Base-by-base conservation (phyloP, 106 monocot species). In the Apostasia ramifera region DNA sequence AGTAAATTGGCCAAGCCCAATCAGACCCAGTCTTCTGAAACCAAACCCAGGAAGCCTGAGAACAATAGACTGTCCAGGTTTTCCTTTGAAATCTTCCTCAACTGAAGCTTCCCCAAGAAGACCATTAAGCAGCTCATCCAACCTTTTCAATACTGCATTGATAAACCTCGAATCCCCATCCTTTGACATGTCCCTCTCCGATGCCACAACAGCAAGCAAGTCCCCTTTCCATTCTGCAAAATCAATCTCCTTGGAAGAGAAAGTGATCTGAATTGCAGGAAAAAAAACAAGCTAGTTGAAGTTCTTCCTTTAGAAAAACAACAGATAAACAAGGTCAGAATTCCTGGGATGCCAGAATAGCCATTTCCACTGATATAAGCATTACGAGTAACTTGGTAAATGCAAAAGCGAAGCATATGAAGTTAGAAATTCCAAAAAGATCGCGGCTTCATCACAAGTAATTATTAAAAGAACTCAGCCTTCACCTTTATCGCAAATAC, bases 41-140 rank as follows among this genome's bases (percentile, higher is more conserved):
- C 85, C 85, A 44, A 81, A 69, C 15, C 85, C 81, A n/a, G 78
- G 66, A 61, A 92, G 57, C 50, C 88, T 85, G 59, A 92, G 76
- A 44, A 88, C 70, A 2, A 62, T 79, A 9, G 85, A 82, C 71
- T 92, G 92, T 8, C 88, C 88, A 26, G 85, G 52, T 69, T 84
- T 88, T 67, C 92, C 92, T 42, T 78, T 74, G 63, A 92, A 92
- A 70, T 88, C 92, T 57, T 92, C 92, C 74, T 92, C 92, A 11
- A 62, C 6, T 9, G 80, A 66, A 48, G 78, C 78, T 59, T 85
- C 83, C 4, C 73, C 66, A 40, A 92, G 55, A 13, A 88, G 81
- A 61, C 92, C 92, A 50, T 73, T 66, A 49, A 85, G 80, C 54
- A 74, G 63, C 1, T 76, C 85, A 72, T 92, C 88, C 38, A 92